Conservation (phyloP, 345 rosid genomes). For the Brassica nigra region DNA sequence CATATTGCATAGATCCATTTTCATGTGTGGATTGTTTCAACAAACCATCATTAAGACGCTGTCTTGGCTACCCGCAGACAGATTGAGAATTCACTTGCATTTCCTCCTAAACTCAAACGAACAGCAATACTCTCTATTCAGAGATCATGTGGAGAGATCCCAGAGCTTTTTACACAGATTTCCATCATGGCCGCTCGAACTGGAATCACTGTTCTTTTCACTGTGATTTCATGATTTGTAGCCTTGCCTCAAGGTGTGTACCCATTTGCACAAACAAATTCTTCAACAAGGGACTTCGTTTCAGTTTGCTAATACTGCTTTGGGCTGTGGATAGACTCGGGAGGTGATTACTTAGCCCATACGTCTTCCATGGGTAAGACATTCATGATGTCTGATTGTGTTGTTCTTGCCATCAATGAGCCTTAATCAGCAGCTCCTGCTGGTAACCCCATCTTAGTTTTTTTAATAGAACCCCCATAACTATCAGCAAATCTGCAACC, state of each 20-base stretch:
- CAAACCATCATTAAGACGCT: conserved; percentile 61
- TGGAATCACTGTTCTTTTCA: not conserved
- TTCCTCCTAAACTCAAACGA: conserved; percentile 93
- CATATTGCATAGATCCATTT: conserved; percentile 77
- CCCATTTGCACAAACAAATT: not conserved
- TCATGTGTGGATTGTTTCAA: not conserved
- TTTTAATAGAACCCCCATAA: too few species aligned
- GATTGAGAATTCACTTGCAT: conserved; percentile 96
- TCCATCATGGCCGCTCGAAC: not conserved
- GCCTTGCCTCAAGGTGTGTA: not conserved
- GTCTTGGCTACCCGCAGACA: conserved; percentile 94
- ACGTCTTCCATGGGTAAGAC: not conserved
- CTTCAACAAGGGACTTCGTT: not conserved
- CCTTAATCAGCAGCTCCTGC: conserved; percentile 31
- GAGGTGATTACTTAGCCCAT: not conserved
- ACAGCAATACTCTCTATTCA: not conserved
- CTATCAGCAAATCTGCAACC: not conserved
- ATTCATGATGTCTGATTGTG: not conserved
- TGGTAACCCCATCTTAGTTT: not conserved
- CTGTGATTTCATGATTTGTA: not conserved
- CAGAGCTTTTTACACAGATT: too few species aligned
- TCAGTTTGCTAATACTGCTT: not conserved
- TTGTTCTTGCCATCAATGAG: not conserved
- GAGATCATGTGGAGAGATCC: not conserved
- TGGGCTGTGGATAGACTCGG: not conserved